phyloP scores from a whole-genome alignment of 2,329 filamentous ascomycete genomes.

The Pseudogymnoascus sp. region DNA sequence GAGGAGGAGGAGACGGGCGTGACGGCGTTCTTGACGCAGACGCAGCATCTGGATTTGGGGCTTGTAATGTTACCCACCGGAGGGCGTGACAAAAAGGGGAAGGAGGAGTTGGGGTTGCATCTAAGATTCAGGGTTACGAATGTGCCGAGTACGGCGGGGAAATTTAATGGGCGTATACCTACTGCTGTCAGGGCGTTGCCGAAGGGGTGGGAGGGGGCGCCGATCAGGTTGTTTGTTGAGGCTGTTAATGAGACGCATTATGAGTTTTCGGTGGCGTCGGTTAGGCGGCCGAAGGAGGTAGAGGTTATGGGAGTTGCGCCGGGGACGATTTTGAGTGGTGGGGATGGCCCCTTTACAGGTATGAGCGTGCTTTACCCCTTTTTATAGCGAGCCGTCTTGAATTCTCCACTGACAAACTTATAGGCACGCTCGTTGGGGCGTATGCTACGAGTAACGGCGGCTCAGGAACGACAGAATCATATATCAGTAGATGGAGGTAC shows the following conservation, averaged over 20 bases:
- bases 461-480: constrained; percentile 36
- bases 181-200: constrained; percentile 35
- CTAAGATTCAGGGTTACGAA: background rate
- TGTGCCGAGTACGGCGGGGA: constrained; percentile 22
- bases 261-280: constrained; percentile 13
- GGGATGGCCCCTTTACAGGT: constrained; percentile 10
- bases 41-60: constrained; percentile 45
- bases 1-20: constrained; percentile 45
- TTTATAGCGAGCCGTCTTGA: background rate
- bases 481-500: constrained; percentile 29
- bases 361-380: background rate
- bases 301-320: constrained; percentile 38
- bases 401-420: constrained; percentile 17
- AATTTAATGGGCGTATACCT: constrained; percentile 36
- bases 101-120: background rate
- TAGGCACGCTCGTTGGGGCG: constrained; percentile 43
- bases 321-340: constrained; percentile 32
- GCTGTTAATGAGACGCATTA: background rate
- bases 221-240: background rate
- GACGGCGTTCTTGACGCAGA: constrained; percentile 45
- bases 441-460: constrained; percentile 48
- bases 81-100: background rate
- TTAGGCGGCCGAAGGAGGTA: constrained; percentile 34
- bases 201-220: constrained; percentile 28
- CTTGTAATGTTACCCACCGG: constrained; percentile 22